Conservation (phyloP, 1,284 basidiomycete genomes). For the Boletellus deceptivus region DNA sequence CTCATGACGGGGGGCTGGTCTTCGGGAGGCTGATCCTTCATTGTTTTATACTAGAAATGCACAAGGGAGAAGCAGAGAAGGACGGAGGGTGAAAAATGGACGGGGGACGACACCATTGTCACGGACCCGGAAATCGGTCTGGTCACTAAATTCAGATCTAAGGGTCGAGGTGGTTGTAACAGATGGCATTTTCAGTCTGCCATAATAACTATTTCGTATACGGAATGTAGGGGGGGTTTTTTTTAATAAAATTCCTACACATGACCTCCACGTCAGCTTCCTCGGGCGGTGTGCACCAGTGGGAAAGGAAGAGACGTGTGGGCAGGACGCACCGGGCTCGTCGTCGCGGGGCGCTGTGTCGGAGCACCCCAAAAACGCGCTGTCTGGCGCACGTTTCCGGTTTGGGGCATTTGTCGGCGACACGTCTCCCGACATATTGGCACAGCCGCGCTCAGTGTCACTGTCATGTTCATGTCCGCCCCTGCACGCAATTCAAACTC, state of each 20-base stretch:
- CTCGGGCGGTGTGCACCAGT: conserved; percentile 25
- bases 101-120: conserved; percentile 45
- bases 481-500: conserved; percentile 21
- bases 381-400: conserved; percentile 20
- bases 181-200: conserved; percentile 41
- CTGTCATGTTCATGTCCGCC: conserved; percentile 30
- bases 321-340: conserved; percentile 13
- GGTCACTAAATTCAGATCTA: conserved; percentile 67
- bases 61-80: conserved; percentile 35
- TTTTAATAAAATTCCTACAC: conserved; percentile 35
- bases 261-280: conserved; percentile 32
- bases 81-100: conserved; percentile 44
- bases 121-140: conserved; percentile 54
- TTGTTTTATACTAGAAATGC: conserved; percentile 39
- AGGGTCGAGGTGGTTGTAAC: conserved; percentile 42
- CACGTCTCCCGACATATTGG: conserved; percentile 23
- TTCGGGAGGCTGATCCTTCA: conserved; percentile 40
- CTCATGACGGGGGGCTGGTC: conserved; percentile 41
- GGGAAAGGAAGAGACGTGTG: conserved; percentile 26
- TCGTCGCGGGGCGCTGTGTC: neutral
- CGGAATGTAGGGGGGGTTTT: conserved; percentile 35
- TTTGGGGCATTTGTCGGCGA: conserved; percentile 31
- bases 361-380: conserved; percentile 28
- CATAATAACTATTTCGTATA: conserved; percentile 40
- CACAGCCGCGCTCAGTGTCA: conserved; percentile 27